Base-by-base conservation (phyloP, 495 filamentous ascomycete species). In the Penicillium simplicissimum region DNA sequence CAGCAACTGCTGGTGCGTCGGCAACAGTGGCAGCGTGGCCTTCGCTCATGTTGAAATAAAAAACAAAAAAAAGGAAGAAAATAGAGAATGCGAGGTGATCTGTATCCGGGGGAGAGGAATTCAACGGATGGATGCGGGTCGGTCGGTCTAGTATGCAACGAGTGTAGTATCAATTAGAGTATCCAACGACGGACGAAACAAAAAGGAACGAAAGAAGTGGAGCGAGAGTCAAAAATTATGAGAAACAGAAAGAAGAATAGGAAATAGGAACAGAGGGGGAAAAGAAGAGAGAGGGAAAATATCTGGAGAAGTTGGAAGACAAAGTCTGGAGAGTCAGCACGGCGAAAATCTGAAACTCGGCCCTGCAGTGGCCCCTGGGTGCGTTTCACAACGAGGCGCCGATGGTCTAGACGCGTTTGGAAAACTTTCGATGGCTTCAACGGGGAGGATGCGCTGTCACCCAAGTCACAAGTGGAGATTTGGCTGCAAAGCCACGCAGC, bases 11-110 rank as follows among this genome's bases (percentile, higher is more conserved):
- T n/a, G 66, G 57, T 49, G 67, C 52, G 8, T 70, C 63, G 35
- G 57, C 63, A 36, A 59, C 36, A 35, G 64, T 60, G 42, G 64
- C 65, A 61, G 49, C 40, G 17, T 66, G 57, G 8, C 63, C 66
- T n/a, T 68, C 66, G 17, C 59, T 60, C 66, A 68, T 68, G 45
- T 23, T 62, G 57, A 54, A 58, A 40, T 2, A 66, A 17, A 42
- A 19, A 60, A 58, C 35, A 28, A 55, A 66, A 17, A 42, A 19
- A 60, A 58, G 38, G 31, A 55, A 55, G 51, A 7, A n/a, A 33
- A 28, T 9, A 17, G 53, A 31, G n/a, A 40, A 36, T 17, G 21
- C 25, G 33, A 42, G 33, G 23, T 28, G 14, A 34, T 14, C 10
- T 15, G 19, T 31, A 31, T 31, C 23, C 4, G 28, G 28, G 28